phyloP scores from a whole-genome alignment of 176 grass and related monocot species.

The Tuctoria greenei region DNA sequence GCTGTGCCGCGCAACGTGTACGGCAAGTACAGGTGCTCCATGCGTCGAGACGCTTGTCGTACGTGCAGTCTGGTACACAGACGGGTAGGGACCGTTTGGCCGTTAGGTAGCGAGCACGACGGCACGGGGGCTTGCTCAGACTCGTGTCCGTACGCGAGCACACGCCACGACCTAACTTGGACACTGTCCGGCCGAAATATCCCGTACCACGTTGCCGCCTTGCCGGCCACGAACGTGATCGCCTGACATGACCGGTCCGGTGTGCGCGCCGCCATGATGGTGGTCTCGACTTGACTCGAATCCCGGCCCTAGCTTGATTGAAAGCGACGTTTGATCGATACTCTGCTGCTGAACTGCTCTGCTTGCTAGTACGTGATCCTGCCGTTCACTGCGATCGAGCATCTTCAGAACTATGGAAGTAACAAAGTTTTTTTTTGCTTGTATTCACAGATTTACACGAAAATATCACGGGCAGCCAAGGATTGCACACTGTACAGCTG shows the following conservation, averaged over 20 bases:
- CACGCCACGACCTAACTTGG: constrained; percentile 20
- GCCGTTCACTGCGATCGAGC: background rate
- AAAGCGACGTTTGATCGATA: background rate
- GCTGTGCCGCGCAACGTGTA: background rate
- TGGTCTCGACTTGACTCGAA: background rate
- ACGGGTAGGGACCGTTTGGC: background rate
- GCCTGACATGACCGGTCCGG: background rate
- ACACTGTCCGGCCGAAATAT: background rate
- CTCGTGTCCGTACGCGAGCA: background rate
- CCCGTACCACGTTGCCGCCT: background rate
- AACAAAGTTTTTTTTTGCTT: background rate
- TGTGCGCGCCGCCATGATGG: background rate
- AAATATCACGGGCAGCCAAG: background rate
- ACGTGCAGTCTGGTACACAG: background rate
- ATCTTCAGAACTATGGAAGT: background rate
- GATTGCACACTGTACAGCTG: background rate
- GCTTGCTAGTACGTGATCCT: background rate
- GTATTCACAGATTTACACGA: background rate
- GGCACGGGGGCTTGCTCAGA: background rate
- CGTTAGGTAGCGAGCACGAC: background rate
- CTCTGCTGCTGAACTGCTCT: background rate
- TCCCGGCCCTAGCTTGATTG: background rate
- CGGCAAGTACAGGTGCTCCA: constrained; percentile 11
- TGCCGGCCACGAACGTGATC: constrained; percentile 28
- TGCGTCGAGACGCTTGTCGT: background rate